Conservation (phyloP, 305 asterid species). For the Petunia hybrid region DNA sequence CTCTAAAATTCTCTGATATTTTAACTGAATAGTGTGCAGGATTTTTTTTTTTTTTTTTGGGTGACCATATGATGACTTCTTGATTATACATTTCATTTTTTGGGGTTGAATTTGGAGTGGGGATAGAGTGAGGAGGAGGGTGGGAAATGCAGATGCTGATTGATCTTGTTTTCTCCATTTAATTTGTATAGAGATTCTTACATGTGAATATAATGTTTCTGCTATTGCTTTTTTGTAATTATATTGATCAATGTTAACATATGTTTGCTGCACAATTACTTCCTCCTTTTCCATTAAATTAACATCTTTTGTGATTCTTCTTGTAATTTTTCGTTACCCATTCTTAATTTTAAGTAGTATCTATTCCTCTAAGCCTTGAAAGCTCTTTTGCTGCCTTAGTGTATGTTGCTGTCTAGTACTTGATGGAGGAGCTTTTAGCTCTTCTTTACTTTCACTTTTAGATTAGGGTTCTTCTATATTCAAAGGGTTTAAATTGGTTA, state of each 20-base stretch:
- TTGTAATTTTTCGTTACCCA: neutral
- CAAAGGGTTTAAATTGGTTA: no score
- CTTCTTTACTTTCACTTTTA: no score
- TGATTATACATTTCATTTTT: neutral
- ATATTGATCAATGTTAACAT: no score
- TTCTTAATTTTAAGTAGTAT: neutral
- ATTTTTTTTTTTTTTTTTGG: neutral
- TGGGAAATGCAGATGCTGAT: neutral
- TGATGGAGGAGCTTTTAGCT: no score
- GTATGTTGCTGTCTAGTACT: neutral
- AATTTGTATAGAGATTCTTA: constrained; percentile 10
- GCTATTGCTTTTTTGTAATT: neutral
- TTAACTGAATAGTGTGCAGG: neutral
- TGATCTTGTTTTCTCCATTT: neutral
- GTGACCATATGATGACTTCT: constrained; percentile 8
- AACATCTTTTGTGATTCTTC: neutral
- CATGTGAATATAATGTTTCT: constrained; percentile 28
- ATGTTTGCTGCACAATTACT: no score
- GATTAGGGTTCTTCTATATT: no score
- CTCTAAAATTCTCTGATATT: neutral
- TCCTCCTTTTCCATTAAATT: neutral
- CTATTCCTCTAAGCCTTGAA: neutral
- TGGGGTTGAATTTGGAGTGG: constrained; percentile 27
- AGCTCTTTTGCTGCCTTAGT: neutral
- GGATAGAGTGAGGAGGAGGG: neutral